Conservation (phyloP, 164 flowering plant species). For the Cinnamomum micranthum region DNA sequence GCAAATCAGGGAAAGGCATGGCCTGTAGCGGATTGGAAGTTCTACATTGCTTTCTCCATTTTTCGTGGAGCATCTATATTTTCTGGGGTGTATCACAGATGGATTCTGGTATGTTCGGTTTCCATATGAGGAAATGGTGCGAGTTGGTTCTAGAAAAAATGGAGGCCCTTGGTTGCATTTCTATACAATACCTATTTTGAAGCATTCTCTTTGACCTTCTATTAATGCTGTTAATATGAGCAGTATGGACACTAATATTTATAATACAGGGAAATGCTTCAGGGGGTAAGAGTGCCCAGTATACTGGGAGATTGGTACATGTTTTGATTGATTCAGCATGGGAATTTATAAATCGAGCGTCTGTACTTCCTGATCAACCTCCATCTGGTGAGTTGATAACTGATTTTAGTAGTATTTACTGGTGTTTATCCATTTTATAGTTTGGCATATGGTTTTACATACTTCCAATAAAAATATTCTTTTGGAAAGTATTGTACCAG, state of each 20-base stretch:
- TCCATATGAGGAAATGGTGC: background rate
- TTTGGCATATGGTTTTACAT: background rate
- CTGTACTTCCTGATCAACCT: constrained; percentile 72
- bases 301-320: constrained; percentile 49
- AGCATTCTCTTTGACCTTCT: too few species aligned
- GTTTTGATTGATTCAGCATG: constrained; percentile 59
- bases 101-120: constrained; percentile 53
- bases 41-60: constrained; percentile 77
- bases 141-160: background rate
- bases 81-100: constrained; percentile 66
- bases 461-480: too few species aligned
- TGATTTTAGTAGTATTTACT: background rate
- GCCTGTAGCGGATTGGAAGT: constrained; percentile 84
- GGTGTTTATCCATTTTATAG: background rate
- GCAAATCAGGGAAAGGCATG: constrained; percentile 67
- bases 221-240: too few species aligned
- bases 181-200: too few species aligned
- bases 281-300: constrained; percentile 82
- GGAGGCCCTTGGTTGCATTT: background rate
- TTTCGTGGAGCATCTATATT: constrained; percentile 72
- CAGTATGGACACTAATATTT: constrained; percentile 4
- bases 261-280: constrained; percentile 89
- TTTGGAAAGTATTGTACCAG: too few species aligned
- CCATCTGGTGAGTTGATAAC: constrained; percentile 49
- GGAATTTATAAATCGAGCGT: constrained; percentile 45